A percentile compares a stretch with the other conserved stretches of the same genome.
phyloP scores from a whole-genome alignment of 208 protist genomes.

The Porcisia deanei region DNA sequence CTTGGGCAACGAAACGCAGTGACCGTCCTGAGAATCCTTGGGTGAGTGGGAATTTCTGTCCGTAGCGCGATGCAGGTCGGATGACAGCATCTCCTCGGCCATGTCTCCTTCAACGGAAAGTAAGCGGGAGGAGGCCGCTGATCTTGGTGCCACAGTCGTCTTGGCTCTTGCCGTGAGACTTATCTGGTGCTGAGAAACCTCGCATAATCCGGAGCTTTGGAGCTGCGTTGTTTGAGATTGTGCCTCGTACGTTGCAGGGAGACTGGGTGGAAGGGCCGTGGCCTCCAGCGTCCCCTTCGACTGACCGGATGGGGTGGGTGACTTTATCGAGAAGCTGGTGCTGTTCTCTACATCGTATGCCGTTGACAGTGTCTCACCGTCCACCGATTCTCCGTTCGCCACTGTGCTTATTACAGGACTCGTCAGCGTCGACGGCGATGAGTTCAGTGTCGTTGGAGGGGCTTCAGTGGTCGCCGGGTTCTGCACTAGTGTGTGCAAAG shows the following conservation, averaged over 20 bases:
- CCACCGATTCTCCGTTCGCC: neutral
- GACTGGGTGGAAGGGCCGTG: neutral
- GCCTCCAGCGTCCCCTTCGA: conserved; percentile 6
- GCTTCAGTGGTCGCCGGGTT: neutral
- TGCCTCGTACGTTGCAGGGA: neutral
- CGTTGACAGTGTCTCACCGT: neutral
- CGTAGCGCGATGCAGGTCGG: neutral
- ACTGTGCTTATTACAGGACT: neutral
- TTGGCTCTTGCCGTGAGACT: too few relatives aligned
- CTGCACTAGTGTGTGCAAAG: neutral
- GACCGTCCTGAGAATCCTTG: neutral
- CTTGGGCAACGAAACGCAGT: too few relatives aligned
- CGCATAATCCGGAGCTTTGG: neutral
- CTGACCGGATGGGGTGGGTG: conserved; percentile 3
- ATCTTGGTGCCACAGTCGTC: neutral
- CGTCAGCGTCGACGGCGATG: neutral
- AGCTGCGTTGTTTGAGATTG: neutral
- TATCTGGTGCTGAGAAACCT: neutral
- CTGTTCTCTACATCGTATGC: neutral
- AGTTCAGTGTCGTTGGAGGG: neutral
- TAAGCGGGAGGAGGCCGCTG: conserved; percentile 5
- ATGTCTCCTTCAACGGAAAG: neutral
- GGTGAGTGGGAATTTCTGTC: neutral
- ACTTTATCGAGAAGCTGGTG: neutral
- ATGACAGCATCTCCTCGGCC: neutral